These are phyloP conservation scores for Lablab purpureus DNA, from an alignment of 306 rosid species.

Conservation along the genomic window DNA sequence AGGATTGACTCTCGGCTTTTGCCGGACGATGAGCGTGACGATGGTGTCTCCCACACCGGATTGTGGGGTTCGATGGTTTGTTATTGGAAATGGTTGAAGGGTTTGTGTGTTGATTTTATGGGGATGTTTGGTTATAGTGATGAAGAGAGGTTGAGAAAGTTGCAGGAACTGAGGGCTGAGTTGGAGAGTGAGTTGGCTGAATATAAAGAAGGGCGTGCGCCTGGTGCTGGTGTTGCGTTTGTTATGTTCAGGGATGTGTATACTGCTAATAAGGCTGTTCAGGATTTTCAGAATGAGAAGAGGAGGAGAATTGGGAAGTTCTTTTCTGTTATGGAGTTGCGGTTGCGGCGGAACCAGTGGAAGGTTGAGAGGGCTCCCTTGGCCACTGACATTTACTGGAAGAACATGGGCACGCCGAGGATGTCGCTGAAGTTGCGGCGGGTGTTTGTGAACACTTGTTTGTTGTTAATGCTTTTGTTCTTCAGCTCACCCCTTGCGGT, in stretches of 20 bases:
- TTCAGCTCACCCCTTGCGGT: conserved; percentile 97
- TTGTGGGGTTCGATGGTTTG: conserved; percentile 46
- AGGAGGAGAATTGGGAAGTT: conserved; percentile 83
- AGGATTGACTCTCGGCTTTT: conserved; percentile 76
- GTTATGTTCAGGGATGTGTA: conserved; percentile 94
- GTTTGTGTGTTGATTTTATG: conserved; percentile 50
- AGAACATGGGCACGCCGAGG: conserved; percentile 84
- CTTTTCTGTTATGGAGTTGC: conserved; percentile 81
- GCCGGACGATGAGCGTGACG: conserved; percentile 58
- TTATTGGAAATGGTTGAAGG: conserved; percentile 56
- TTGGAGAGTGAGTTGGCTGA: conserved; percentile 87
- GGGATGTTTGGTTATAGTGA: conserved; percentile 72
- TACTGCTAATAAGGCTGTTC: conserved; percentile 91
- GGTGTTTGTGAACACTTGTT: conserved; percentile 81
- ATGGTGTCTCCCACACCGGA: conserved; percentile 41
- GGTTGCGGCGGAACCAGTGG: conserved; percentile 91
- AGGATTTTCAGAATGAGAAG: conserved; percentile 90
- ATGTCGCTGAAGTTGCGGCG: conserved; percentile 72
- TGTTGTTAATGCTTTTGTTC: conserved; percentile 80
- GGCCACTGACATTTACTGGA: conserved; percentile 95
- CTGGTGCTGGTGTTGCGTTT: conserved; percentile 89
- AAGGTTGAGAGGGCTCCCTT: conserved; percentile 97
- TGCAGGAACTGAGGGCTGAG: conserved; percentile 83
- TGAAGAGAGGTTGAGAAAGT: conserved; percentile 75
- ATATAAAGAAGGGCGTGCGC: conserved; percentile 85